Evolutionary conservation across 2,329 filamentous ascomycete species (phyloP).

Genomic region (Claviceps capensis): DNA sequence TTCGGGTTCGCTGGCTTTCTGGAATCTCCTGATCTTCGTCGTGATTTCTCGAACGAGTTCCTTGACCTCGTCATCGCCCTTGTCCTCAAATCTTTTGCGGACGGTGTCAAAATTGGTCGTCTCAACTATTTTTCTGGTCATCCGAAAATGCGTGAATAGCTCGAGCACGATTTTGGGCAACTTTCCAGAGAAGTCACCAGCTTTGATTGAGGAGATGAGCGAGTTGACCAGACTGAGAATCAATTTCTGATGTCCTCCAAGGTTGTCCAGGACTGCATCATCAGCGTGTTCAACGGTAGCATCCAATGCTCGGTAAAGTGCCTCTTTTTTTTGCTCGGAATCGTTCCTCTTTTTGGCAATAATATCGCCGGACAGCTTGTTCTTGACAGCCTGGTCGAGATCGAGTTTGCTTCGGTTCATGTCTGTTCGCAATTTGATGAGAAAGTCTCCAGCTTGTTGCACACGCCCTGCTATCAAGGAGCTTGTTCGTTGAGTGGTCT

Average conservation of each 20-base stretch:
- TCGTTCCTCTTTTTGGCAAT: conserved; percentile 25
- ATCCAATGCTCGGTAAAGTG: conserved; percentile 37
- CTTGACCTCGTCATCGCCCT: conserved; percentile 51
- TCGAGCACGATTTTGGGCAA: conserved; percentile 42
- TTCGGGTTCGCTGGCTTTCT: conserved; percentile 20
- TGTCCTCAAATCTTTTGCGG: conserved; percentile 45
- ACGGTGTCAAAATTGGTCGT: conserved; percentile 54
- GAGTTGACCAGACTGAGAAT: conserved; percentile 40
- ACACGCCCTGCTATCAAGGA: conserved; percentile 32
- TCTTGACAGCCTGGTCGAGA: conserved; percentile 28
- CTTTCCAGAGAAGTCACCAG: conserved; percentile 36
- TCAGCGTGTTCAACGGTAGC: conserved; percentile 41
- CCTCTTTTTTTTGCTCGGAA: conserved; percentile 31
- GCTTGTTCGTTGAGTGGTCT: conserved; percentile 22
- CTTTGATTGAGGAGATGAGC: conserved; percentile 39
- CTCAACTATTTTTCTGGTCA: conserved; percentile 46
- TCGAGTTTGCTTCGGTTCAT: conserved; percentile 34
- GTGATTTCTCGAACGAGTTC: conserved; percentile 45
- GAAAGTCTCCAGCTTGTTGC: conserved; percentile 35
- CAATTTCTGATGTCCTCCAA: conserved; percentile 43
- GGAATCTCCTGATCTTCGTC: conserved; percentile 29
- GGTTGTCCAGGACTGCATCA: conserved; percentile 40
- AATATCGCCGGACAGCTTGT: conserved; percentile 24
- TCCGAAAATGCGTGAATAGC: conserved; percentile 48
- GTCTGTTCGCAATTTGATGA: conserved; percentile 33